phyloP scores from a whole-genome alignment of 108 stramenopile species.

The Discostella stelligeroides region DNA sequence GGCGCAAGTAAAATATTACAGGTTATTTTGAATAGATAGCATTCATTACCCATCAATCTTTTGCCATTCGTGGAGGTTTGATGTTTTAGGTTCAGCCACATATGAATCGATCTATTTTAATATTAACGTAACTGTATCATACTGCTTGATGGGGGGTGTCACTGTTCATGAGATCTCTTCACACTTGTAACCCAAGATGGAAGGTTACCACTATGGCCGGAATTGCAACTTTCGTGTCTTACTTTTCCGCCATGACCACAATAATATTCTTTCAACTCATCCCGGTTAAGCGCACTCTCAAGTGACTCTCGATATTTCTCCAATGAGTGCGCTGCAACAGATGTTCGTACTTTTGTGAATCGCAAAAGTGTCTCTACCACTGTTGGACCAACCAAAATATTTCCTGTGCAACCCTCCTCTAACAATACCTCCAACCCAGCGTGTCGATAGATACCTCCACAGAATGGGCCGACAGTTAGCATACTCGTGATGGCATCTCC shows the following conservation, averaged over 20 bases:
- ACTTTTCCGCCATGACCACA: constrained; percentile 55
- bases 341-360: constrained; percentile 76
- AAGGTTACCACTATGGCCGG: constrained; percentile 28
- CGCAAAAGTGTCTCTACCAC: constrained; percentile 83
- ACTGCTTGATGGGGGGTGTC: no score
- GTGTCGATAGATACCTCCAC: constrained; percentile 77
- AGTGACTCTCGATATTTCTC: constrained; percentile 70
- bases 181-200: constrained; percentile 54
- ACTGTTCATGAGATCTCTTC: constrained; percentile 17
- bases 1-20: no score
- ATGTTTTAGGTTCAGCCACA: no score
- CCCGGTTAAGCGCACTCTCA: constrained; percentile 63
- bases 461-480: constrained; percentile 53
- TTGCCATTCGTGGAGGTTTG: no score
- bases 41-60: no score
- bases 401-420: constrained; percentile 81
- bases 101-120: no score
- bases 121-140: no score
- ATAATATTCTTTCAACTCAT: constrained; percentile 78
- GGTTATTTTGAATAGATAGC: no score
- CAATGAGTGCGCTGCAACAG: constrained; percentile 66
- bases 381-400: constrained; percentile 79
- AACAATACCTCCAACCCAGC: constrained; percentile 75
- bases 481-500: constrained; percentile 77
- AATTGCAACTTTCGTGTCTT: constrained; percentile 13